Evolutionary conservation across 495 filamentous ascomycete species (phyloP).

Genomic region (Aspergillus hancockii): DNA sequence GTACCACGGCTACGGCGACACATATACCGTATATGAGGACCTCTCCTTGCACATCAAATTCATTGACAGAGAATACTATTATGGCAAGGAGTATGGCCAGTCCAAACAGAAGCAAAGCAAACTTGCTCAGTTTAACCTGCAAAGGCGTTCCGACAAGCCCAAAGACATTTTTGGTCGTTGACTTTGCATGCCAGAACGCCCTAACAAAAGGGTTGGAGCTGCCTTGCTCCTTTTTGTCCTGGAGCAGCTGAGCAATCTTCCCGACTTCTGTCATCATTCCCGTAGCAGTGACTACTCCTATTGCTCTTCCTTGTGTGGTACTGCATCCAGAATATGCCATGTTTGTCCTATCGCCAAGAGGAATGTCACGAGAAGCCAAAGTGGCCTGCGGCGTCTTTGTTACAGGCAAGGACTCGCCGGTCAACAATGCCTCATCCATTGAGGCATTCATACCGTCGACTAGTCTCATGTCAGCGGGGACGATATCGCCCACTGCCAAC

Average conservation of each 20-base stretch:
- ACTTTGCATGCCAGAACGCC: constrained; percentile 57
- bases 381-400: constrained; percentile 69
- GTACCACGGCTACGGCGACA: constrained; percentile 72
- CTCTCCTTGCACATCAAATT: constrained; percentile 67
- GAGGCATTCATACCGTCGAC: constrained; percentile 79
- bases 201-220: constrained; percentile 66
- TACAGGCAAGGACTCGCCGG: constrained; percentile 72
- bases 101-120: constrained; percentile 74
- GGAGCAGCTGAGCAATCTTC: constrained; percentile 66
- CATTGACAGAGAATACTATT: constrained; percentile 77
- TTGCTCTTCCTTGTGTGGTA: constrained; percentile 67
- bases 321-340: constrained; percentile 71
- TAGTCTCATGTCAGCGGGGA: constrained; percentile 70
- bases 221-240: constrained; percentile 56
- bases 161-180: constrained; percentile 57
- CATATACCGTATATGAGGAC: constrained; percentile 83
- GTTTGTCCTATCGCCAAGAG: constrained; percentile 69
- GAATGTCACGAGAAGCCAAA: constrained; percentile 51
- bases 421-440: constrained; percentile 69
- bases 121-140: constrained; percentile 76
- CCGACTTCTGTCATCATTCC: constrained; percentile 85
- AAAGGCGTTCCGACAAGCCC: constrained; percentile 82
- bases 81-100: constrained; percentile 74
- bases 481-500: constrained; percentile 67
- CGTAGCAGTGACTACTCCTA: constrained; percentile 65